A percentile compares a stretch with the other conserved stretches of the same genome.
Conservation (phyloP, 495 filamentous ascomycete genomes). For the Trichoderma asperelloides region DNA sequence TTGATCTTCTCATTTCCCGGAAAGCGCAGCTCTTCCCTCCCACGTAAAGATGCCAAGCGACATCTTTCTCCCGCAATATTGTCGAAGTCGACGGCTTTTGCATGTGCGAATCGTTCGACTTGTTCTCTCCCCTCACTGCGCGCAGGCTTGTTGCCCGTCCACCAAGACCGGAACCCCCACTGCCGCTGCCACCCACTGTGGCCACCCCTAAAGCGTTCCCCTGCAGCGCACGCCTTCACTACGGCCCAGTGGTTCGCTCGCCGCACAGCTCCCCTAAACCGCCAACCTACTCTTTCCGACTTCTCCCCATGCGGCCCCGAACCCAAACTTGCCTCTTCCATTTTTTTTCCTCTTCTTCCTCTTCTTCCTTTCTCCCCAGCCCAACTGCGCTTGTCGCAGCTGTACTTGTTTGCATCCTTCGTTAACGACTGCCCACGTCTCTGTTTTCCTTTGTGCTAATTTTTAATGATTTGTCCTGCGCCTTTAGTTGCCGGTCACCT, state of each 20-base stretch:
- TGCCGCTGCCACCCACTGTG: too few species aligned
- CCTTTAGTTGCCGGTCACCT: neutral
- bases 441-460: slow-evolving; percentile 11
- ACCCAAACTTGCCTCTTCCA: neutral
- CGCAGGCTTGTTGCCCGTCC: too few species aligned
- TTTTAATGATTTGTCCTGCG: slow-evolving; percentile 15
- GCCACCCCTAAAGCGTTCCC: too few species aligned
- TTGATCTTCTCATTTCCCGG: too few species aligned
- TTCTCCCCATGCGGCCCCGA: neutral
- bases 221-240: too few species aligned
- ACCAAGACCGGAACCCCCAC: too few species aligned
- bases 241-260: neutral
- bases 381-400: slow-evolving; percentile 6
- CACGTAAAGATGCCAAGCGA: too few species aligned
- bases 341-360: slow-evolving; percentile 9
- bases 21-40: too few species aligned
- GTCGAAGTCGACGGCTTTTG: too few species aligned
- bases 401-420: slow-evolving; percentile 15
- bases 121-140: too few species aligned
- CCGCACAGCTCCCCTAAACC: neutral
- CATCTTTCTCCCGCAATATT: too few species aligned
- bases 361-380: slow-evolving; percentile 13
- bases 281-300: neutral
- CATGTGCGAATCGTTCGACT: too few species aligned
- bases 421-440: slow-evolving; percentile 15